A percentile compares a stretch with the other conserved stretches of the same genome.
Evolutionary conservation across 2,329 filamentous ascomycete species (phyloP).

Genomic region (Fusarium nurragi): DNA sequence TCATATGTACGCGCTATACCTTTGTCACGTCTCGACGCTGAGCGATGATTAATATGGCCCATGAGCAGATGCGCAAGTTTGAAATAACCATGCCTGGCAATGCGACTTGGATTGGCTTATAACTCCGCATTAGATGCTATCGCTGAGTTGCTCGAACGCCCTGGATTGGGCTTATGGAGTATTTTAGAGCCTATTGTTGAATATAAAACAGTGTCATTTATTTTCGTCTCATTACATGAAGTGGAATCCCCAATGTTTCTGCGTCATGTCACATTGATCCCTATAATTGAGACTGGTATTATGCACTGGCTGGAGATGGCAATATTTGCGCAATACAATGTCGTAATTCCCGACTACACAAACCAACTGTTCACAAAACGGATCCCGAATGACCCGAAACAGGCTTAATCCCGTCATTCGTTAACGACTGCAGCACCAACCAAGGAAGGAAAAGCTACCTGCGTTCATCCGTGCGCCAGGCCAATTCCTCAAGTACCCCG

Average conservation of each 20-base stretch:
- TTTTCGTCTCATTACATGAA: not conserved
- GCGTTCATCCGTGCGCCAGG: not conserved
- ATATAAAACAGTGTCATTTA: not conserved
- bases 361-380: not conserved
- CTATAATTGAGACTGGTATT: too few relatives aligned
- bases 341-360: constrained; percentile 9
- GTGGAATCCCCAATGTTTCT: not conserved
- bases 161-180: not conserved
- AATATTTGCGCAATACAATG: not conserved
- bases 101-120: not conserved
- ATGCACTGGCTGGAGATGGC: too few relatives aligned
- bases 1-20: not conserved
- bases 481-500: constrained; percentile 19
- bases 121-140: not conserved
- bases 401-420: constrained; percentile 3
- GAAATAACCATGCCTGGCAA: not conserved
- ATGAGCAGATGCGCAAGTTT: not conserved
- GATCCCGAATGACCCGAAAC: constrained; percentile 18
- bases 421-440: not conserved
- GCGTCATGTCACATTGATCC: too few relatives aligned
- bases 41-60: not conserved
- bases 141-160: not conserved
- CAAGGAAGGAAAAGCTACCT: constrained; percentile 5
- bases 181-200: not conserved
- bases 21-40: not conserved